Base-by-base conservation (phyloP, 2,329 filamentous ascomycete genomes). In the Cordyceps militaris region DNA sequence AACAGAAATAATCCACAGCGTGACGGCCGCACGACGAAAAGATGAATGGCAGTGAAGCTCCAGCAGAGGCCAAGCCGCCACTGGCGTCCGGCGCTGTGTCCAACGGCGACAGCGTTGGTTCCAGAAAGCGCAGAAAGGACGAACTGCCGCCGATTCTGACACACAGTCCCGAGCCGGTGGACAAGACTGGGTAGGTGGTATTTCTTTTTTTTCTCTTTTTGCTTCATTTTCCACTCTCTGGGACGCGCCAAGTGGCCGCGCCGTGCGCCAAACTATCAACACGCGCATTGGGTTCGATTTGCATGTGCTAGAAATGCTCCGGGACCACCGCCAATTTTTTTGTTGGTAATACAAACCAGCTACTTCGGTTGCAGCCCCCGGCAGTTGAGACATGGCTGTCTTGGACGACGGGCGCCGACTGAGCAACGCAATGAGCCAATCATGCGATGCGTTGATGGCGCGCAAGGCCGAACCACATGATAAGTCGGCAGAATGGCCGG, bases 121-220 rank as follows among this genome's bases (percentile, higher is more conserved):
- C 67, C 23, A 89, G 88, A 79, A 90, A 90, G 79, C 81, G 86
- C 68, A 86, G 87, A 77, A 90, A 90, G 79, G 84, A 86, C 43
- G 80, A 79, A 56, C 74, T 89, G 64, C 88, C 89, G 74, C 87
- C 87, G 66, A 89, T 90, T 68, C 87, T 90, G 72, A 90, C 86
- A 42, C 86, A 89, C 66, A 75, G 71, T 71, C 76, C 73, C 68
- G 71, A 66, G 62, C 67, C 61, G 66, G 70, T 69, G 69, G 73
- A 66, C 48, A 62, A 67, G 64, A 60, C 63, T 51, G 74, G 68
- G 73, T 76, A 70, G 59, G 73, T 76, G 56, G 59, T 61, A 34
- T 56, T 49, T 57, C 26, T 47, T 19, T 5, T 13, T 28, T 46
- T 52, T 19, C 11, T 38, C 14, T 46, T 13, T 21, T 53, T 51